phyloP scores from a whole-genome alignment of 1,284 basidiomycete species.

The Moniliella sp. region DNA sequence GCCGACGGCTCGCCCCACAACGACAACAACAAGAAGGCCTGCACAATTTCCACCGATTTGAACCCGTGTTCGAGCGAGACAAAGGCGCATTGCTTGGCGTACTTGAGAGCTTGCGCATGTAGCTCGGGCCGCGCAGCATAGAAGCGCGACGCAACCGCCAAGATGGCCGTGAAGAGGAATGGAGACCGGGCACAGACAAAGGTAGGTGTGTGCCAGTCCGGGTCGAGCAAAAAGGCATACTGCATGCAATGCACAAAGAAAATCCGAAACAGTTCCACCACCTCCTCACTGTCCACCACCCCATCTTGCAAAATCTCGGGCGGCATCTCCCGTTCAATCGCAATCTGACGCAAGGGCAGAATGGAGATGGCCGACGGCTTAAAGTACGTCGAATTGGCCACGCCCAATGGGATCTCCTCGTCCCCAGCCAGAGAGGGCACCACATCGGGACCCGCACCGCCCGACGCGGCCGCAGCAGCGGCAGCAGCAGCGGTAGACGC shows the following conservation, averaged over 20 bases:
- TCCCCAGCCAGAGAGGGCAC: background rate
- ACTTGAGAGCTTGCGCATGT: constrained; percentile 54
- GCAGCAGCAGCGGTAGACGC: background rate
- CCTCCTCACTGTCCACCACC: constrained; percentile 54
- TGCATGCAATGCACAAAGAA: constrained; percentile 41
- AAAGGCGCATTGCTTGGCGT: constrained; percentile 77
- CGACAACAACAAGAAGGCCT: constrained; percentile 34
- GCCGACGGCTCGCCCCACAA: constrained; percentile 34
- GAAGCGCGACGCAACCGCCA: constrained; percentile 75
- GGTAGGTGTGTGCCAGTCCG: constrained; percentile 31
- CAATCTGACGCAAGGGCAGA: constrained; percentile 46
- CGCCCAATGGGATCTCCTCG: constrained; percentile 42
- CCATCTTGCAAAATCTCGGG: constrained; percentile 63
- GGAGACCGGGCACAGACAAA: constrained; percentile 28
- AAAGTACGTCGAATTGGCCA: constrained; percentile 78
- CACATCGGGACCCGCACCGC: background rate
- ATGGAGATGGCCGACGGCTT: constrained; percentile 50
- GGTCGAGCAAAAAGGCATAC: constrained; percentile 22
- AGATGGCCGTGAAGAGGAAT: constrained; percentile 42
- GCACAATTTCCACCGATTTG: constrained; percentile 62
- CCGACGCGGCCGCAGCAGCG: background rate
- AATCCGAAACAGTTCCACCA: constrained; percentile 74
- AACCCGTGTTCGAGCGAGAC: constrained; percentile 44
- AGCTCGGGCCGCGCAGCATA: constrained; percentile 64
- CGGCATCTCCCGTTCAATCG: constrained; percentile 63